Evolutionary conservation across 2,329 filamentous ascomycete genomes (phyloP), one percentile per base, ranked within the genome.

Genomic region (Chrysosporium keratinophilum): DNA sequence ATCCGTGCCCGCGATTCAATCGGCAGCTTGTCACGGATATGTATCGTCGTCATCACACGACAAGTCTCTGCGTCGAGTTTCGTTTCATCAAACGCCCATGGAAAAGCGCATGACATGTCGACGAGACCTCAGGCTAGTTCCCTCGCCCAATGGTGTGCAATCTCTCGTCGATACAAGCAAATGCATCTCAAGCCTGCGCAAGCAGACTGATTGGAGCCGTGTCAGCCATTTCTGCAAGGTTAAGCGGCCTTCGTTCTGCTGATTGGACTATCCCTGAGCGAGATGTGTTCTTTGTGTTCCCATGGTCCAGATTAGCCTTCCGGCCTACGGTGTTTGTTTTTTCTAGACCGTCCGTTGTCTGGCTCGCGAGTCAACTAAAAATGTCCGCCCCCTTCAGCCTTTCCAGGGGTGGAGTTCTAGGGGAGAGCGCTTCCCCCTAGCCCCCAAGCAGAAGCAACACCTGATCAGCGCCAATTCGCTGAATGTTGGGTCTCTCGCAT

Each of bases 381-480:
- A 28, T 4, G 23, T 7, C 23, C 23, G 23, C 23, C 23, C 37
- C 15, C 12, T 40, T 40, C 37, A 17, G 19, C 14, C 39, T 17
- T 50, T n/a, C n/a, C 48, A 50, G 48, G 48, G 48, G 48, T 40
- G 48, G 48, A 39, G 48, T 40, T 49, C 34, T n/a, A n/a, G 39
- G 14, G 19, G 45, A 4, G 3, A 35, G 46, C 14, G 23, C 17
- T 34, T 33, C 14, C 17, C 19, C 17, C 40, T 19, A 42, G 35
- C 46, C 23, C 1, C 19, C 31, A 31, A 7, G 34, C 15, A 14
- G 33, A 10, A 17, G 4, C 3, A 14, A 14, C 15, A 9, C 17
- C 12, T 42, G 48, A 50, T 50, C 48, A 33, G 48, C 48, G 9
- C 10, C 37, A 33, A 34, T 19, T 39, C 34, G n/a, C n/a, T n/a